These are phyloP conservation scores for Massariosphaeria phaeospora DNA, from an alignment of 495 filamentous ascomycete genomes.

Conservation along the genomic window DNA sequence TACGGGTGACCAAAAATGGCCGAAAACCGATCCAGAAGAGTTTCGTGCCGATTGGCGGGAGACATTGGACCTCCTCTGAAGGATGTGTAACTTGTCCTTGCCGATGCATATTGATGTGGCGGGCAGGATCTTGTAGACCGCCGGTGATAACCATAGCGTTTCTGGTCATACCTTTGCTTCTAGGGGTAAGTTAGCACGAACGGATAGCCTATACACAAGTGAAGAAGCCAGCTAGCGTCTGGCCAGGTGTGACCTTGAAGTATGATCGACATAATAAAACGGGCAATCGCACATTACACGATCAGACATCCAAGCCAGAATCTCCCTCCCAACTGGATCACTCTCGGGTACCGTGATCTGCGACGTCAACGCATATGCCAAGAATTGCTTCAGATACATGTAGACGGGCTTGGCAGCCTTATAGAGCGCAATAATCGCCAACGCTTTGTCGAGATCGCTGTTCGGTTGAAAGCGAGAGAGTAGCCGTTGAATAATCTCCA, in stretches of 20 bases:
- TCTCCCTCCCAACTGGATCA: slow-evolving; percentile 13
- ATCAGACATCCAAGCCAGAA: slow-evolving; percentile 15
- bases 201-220: no score
- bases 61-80: background rate
- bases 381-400: background rate
- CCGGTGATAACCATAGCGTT: background rate
- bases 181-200: no score
- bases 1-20: slow-evolving; percentile 11
- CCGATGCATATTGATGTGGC: background rate
- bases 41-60: slow-evolving; percentile 17
- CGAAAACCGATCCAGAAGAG: slow-evolving; percentile 21
- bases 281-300: slow-evolving; percentile 10
- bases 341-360: slow-evolving; percentile 8
- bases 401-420: background rate
- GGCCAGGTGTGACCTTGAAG: no score
- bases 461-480: background rate
- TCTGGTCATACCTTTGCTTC: background rate
- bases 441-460: background rate
- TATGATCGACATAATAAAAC: no score
- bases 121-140: background rate
- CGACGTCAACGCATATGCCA: background rate
- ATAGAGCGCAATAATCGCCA: slow-evolving; percentile 3
- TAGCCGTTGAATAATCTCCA: slow-evolving; percentile 13
- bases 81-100: background rate
- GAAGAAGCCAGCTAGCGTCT: no score